Evolutionary conservation across 805 yeast genomes (phyloP).

Genomic region (Komagataella mondaviorum): DNA sequence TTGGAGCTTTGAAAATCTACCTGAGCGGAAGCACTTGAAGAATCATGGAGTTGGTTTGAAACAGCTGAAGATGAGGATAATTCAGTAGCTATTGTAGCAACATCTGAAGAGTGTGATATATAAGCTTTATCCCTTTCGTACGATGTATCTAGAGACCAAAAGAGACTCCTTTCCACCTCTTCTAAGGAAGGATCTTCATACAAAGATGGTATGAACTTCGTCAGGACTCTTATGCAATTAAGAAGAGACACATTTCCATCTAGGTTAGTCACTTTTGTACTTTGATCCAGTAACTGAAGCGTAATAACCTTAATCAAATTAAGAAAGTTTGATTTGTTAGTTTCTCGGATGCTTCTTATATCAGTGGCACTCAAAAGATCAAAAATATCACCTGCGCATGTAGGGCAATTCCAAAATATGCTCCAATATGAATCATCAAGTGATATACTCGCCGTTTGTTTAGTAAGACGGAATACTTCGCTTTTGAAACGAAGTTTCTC

Average conservation of each 20-base stretch:
- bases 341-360: conserved; percentile 42
- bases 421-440: conserved; percentile 27
- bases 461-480: conserved; percentile 46
- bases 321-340: conserved; percentile 43
- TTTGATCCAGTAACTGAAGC: conserved; percentile 17
- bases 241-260: conserved; percentile 18
- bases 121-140: conserved; percentile 4
- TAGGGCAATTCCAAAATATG: conserved; percentile 34
- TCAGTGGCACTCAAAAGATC: conserved; percentile 43
- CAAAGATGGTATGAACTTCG: conserved; percentile 51
- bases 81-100: conserved; percentile 12
- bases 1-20: conserved; percentile 6
- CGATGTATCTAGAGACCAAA: conserved; percentile 26
- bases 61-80: conserved; percentile 8
- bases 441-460: conserved; percentile 22
- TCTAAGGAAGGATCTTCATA: conserved; percentile 36
- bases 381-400: conserved; percentile 41
- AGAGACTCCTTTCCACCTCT: conserved; percentile 19
- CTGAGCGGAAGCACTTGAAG: conserved; percentile 8
- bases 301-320: conserved; percentile 30
- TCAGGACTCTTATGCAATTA: conserved; percentile 51
- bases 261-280: conserved; percentile 12
- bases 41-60: conserved; percentile 8
- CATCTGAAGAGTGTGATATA: conserved; percentile 5
- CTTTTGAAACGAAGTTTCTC: conserved; percentile 47